Conservation (phyloP, 2,329 filamentous ascomycete species). For the Hortaea sp. region DNA sequence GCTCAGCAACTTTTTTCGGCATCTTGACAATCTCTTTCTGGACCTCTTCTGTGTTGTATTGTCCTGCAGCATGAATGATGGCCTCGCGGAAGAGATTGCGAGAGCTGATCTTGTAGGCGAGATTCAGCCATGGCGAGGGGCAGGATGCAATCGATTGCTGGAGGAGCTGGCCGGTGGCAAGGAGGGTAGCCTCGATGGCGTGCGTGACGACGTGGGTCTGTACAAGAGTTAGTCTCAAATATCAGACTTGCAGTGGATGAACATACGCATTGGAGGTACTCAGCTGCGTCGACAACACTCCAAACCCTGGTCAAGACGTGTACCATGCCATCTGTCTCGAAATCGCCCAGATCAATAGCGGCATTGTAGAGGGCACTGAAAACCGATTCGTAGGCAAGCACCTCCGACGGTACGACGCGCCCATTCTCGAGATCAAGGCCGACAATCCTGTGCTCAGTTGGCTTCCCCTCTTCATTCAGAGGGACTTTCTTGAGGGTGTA, state of each 20-base stretch:
- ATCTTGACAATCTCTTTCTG: slow-evolving; percentile 17
- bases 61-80: slow-evolving; percentile 34
- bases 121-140: slow-evolving; percentile 37
- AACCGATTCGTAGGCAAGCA: slow-evolving; percentile 31
- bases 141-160: slow-evolving; percentile 34
- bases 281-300: slow-evolving; percentile 35
- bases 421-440: slow-evolving; percentile 15
- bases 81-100: slow-evolving; percentile 37
- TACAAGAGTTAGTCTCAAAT: neutral
- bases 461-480: slow-evolving; percentile 12
- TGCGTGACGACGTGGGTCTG: slow-evolving; percentile 31
- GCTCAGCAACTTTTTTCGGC: slow-evolving; percentile 7
- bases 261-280: slow-evolving; percentile 35
- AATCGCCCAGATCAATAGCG: slow-evolving; percentile 31
- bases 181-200: slow-evolving; percentile 38
- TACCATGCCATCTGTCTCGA: slow-evolving; percentile 26
- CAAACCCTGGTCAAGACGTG: slow-evolving; percentile 31
- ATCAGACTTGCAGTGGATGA: neutral
- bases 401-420: slow-evolving; percentile 5
- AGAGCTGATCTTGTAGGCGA: slow-evolving; percentile 37
- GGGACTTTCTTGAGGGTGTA: slow-evolving; percentile 2
- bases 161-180: slow-evolving; percentile 37
- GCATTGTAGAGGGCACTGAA: slow-evolving; percentile 39
- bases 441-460: slow-evolving; percentile 4
- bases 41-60: slow-evolving; percentile 24